Base-by-base conservation (phyloP, 805 yeast genomes). In the Wickerhamiella australiensis region DNA sequence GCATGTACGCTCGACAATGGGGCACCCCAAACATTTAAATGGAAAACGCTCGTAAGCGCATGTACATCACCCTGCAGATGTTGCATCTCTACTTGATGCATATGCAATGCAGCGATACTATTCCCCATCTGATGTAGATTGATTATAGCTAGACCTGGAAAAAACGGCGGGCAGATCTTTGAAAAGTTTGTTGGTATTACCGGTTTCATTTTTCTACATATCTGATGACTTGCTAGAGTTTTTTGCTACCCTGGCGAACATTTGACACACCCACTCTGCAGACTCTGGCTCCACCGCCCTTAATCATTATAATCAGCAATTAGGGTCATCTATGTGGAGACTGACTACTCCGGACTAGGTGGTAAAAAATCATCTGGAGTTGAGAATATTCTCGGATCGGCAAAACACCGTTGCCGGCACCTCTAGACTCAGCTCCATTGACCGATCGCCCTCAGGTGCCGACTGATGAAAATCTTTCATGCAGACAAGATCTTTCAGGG, bases 391-490 rank as follows among this genome's bases (percentile, higher is more conserved):
- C 27, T 25, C 27, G 27, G 27, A 25, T 25, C 27, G 6, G 9
- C 27, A 25, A 9, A 25, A n/a, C n/a, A n/a, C n/a, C n/a, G n/a
- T n/a, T n/a, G n/a, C n/a, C n/a, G n/a, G n/a, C n/a, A n/a, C n/a
- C n/a, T n/a, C n/a, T n/a, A n/a, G n/a, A n/a, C n/a, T n/a, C n/a
- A n/a, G 9, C 27, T 29, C 13, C 13, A 9, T n/a, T 15, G 6
- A 17, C 9, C 38, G 38, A 33, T 33, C 38, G 20, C 38, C 38
- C 38, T 9, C 33, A 20, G 17, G 17, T 36, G 17, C 18, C 22
- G 13, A 12, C 44, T 41, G 44, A 41, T 42, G 45, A 42, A 42
- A 42, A 42, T 42, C 45, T 26, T 42, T 42, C 36, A 26, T 25
- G 36, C 45, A 13, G 25, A 5, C 21, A n/a, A 27, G 45, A 42